Base-by-base conservation (phyloP, 768 basidiomycete genomes). In the Xerocomus potaroensis region DNA sequence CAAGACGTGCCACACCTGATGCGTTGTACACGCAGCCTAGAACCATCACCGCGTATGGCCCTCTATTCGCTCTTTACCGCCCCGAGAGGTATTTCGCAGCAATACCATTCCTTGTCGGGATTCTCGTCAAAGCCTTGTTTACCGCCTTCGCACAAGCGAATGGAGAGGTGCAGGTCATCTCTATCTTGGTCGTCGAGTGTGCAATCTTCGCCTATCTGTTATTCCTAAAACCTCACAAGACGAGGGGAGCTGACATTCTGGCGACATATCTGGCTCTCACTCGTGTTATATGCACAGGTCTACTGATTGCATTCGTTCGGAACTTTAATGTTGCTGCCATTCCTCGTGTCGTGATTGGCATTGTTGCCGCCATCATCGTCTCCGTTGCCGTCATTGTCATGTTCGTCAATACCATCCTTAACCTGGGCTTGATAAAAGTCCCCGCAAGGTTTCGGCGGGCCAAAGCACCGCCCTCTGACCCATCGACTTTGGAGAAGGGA, bases 251-350 rank as follows among this genome's bases (percentile, higher is more conserved):
- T 1, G 81, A 94, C 59, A 70, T 88, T 50, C 78, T 93, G 34
- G 74, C 75, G 5, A 75, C 74, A 14, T 87, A 81, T 62, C 65
- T 93, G 23, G 75, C 79, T 32, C 70, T 86, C 53, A 76, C 81
- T 10, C 77, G 91, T 22, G 68, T 94, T 8, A 70, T 83, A 10
- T 83, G 79, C 46, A 81, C 83, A 22, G 84, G 80, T 6, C 62
- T 91, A 18, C 69, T 88, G 70, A 76, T 95, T 51, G 80, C 88
- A 0, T 96, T 93, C 64, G 68, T 91, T 38, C 75, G 87, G 51
- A 69, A 66, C 8, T 60, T 92, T 21, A 64, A 72, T 6, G 74
- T 93, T 27, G 67, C 73, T 15, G 73, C 91, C 32, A 95, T 95
- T 55, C 83, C 87, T 1, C 79, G 91, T 16, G 85, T 88, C 2